Conservation (phyloP, 768 basidiomycete species). For the Macrocybe gigantea region DNA sequence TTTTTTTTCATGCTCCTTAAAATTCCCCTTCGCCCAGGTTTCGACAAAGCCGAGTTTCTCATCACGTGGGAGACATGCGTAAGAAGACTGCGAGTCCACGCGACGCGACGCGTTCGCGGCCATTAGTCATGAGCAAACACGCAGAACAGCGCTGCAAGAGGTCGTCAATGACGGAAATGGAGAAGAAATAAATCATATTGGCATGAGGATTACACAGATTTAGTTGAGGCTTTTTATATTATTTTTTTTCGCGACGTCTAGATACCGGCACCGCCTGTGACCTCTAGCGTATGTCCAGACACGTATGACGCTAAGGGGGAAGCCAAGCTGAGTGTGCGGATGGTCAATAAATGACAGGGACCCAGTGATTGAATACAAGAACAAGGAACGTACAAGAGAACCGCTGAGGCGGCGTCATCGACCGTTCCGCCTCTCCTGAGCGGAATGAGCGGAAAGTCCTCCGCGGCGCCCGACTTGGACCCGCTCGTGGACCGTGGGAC, state of each 20-base stretch:
- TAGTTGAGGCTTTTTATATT: no score
- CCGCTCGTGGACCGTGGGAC: constrained; percentile 30
- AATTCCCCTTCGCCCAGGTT: constrained; percentile 6
- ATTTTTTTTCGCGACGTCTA: constrained; percentile 17
- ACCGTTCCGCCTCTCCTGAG: constrained; percentile 60
- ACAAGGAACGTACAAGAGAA: constrained; percentile 62
- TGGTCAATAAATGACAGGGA: constrained; percentile 1
- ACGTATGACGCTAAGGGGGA: constrained; percentile 79
- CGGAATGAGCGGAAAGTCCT: constrained; percentile 46
- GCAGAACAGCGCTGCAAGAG: no score
- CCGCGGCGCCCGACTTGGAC: constrained; percentile 11
- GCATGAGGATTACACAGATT: no score
- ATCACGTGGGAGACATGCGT: not conserved
- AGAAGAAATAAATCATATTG: no score
- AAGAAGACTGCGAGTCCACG: no score
- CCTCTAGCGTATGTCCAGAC: constrained; percentile 78
- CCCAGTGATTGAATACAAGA: not conserved
- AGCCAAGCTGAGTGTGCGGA: constrained; percentile 47
- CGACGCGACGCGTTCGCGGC: not conserved
- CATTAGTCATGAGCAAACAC: no score
- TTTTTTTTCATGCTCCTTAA: not conserved
- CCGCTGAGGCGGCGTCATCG: constrained; percentile 71
- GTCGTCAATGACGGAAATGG: no score
- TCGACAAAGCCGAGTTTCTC: not conserved
- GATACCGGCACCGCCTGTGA: constrained; percentile 78